Percentiles rank a stretch among this genome's conserved stretches.
Conservation (phyloP, 179 eudicot species). For the Silene vulgaris region DNA sequence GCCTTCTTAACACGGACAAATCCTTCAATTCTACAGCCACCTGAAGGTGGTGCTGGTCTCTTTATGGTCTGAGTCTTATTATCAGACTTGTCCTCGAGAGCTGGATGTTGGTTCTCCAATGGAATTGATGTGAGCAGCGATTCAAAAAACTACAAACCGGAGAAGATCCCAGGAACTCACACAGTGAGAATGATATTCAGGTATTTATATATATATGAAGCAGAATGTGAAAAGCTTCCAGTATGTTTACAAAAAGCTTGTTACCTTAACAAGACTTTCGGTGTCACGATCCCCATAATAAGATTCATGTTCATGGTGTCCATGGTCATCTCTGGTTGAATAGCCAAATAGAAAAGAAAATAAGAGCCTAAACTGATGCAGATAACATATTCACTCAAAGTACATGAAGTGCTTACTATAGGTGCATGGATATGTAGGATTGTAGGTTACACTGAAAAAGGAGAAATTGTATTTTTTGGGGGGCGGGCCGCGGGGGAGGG, state of each 20-base stretch:
- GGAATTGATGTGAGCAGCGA: constrained; percentile 64
- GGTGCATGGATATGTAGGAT: neutral
- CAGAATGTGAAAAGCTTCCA: neutral
- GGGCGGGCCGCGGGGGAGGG: too few species aligned
- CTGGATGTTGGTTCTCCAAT: constrained; percentile 40
- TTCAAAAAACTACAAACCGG: constrained; percentile 60
- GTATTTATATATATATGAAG: neutral
- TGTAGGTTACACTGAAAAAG: neutral
- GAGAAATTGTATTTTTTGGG: neutral
- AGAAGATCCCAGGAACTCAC: constrained; percentile 24
- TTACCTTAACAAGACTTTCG: constrained; percentile 75
- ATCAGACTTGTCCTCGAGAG: constrained; percentile 44
- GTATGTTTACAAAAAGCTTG: neutral
- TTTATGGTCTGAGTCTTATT: constrained; percentile 40
- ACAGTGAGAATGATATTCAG: neutral
- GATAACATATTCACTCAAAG: constrained; percentile 14
- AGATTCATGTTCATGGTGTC: constrained; percentile 90
- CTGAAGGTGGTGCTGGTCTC: constrained; percentile 77
- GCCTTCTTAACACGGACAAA: constrained; percentile 97
- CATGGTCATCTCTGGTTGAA: constrained; percentile 62
- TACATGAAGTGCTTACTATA: constrained; percentile 6
- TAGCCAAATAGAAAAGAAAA: constrained; percentile 2
- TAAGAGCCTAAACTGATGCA: neutral
- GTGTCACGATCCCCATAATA: constrained; percentile 98
- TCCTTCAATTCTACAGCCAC: constrained; percentile 96